Conservation (phyloP, 2,329 filamentous ascomycete genomes). For the Diaporthe ampelina region DNA sequence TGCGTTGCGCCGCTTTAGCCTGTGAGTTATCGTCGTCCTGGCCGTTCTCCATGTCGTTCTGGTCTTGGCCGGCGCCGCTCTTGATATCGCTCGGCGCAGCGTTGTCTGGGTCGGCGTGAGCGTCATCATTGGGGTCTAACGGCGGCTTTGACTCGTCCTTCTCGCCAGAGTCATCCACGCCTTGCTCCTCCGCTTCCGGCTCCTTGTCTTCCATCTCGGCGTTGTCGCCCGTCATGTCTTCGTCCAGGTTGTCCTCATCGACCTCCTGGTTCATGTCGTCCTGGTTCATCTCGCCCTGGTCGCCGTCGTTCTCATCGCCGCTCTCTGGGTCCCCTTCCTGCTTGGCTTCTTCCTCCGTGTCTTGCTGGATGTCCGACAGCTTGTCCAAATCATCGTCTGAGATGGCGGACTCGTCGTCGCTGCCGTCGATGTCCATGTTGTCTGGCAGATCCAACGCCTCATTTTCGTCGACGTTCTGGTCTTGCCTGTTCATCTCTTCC, state of each 20-base stretch:
- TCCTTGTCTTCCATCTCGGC: slow-evolving; percentile 46
- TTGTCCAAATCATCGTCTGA: slow-evolving; percentile 52
- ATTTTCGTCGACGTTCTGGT: slow-evolving; percentile 62
- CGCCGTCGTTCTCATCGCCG: slow-evolving; percentile 61
- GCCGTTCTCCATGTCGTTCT: slow-evolving; percentile 70
- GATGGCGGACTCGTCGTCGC: slow-evolving; percentile 41
- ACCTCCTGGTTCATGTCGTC: slow-evolving; percentile 81
- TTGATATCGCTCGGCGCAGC: slow-evolving; percentile 74
- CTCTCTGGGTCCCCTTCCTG: slow-evolving; percentile 48
- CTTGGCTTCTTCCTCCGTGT: slow-evolving; percentile 41
- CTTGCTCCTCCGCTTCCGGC: slow-evolving; percentile 49
- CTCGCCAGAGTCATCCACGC: slow-evolving; percentile 56
- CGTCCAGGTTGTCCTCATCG: slow-evolving; percentile 43
- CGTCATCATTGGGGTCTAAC: slow-evolving; percentile 59
- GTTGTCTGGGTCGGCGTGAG: slow-evolving; percentile 71
- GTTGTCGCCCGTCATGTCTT: slow-evolving; percentile 40
- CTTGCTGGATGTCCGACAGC: slow-evolving; percentile 60
- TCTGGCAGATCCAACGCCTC: slow-evolving; percentile 47
- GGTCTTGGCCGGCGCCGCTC: slow-evolving; percentile 75
- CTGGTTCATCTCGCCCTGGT: slow-evolving; percentile 39
- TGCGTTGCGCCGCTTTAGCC: slow-evolving; percentile 72
- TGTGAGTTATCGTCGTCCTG: slow-evolving; percentile 68
- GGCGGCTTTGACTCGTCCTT: slow-evolving; percentile 55
- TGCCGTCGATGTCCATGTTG: slow-evolving; percentile 51
- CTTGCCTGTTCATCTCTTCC: slow-evolving; percentile 71